Conservation (phyloP, 345 rosid species). For the Punica granatum region DNA sequence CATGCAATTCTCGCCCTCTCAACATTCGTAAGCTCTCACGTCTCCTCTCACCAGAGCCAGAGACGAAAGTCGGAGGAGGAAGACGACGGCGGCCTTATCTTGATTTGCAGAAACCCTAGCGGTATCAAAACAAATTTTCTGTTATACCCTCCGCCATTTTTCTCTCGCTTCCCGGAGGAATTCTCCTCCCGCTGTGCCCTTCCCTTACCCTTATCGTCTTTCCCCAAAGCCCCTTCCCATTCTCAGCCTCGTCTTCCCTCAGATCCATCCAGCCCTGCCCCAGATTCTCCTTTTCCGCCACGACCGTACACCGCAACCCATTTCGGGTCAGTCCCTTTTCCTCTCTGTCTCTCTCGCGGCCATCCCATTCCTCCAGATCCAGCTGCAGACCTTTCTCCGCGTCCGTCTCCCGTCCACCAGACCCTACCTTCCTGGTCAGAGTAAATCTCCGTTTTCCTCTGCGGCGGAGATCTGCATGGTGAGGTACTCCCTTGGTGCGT, state of each 20-base stretch:
- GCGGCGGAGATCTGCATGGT: slow-evolving; percentile 33
- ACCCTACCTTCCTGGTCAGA: background rate
- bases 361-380: background rate
- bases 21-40: background rate
- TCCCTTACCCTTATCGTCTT: background rate
- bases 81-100: background rate
- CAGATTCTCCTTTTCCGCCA: background rate
- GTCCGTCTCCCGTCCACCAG: no score
- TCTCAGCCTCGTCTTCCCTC: background rate
- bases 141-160: slow-evolving; percentile 6
- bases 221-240: background rate
- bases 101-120: background rate
- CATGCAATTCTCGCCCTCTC: slow-evolving; percentile 57
- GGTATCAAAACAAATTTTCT: background rate
- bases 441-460: background rate
- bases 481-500: slow-evolving; percentile 12
- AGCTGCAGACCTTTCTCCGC: no score
- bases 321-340: background rate
- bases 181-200: background rate
- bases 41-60: background rate
- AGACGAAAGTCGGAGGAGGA: background rate
- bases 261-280: background rate
- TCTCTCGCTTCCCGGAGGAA: slow-evolving; percentile 9
- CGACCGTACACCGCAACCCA: background rate
- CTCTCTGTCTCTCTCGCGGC: background rate